Conservation (phyloP, 2,329 filamentous ascomycete genomes). For the Arthrobotrys musiformis region DNA sequence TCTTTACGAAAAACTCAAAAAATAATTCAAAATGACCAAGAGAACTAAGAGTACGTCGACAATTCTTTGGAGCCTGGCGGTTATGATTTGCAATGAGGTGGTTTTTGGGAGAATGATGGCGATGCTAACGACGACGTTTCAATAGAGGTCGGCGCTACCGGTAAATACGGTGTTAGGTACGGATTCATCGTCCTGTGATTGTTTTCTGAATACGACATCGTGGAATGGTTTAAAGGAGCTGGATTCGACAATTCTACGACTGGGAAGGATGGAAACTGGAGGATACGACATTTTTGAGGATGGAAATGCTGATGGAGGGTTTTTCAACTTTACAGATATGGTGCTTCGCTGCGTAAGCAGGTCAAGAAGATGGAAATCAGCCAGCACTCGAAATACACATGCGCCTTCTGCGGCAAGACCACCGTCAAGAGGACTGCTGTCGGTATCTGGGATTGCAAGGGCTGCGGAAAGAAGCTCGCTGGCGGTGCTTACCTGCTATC, state of each 20-base stretch:
- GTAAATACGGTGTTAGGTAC: conserved; percentile 98
- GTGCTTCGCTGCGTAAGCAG: conserved; percentile 99
- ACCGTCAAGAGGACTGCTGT: conserved; percentile 89
- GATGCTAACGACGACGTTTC: conserved; percentile 60
- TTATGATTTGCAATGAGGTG: conserved; percentile 16
- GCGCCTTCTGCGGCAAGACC: conserved; percentile 98
- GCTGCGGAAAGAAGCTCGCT: conserved; percentile 92
- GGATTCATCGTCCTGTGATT: conserved; percentile 62
- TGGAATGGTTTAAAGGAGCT: conserved; percentile 46
- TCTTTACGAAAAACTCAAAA: conserved; percentile 43
- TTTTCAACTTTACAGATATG: conserved; percentile 73
- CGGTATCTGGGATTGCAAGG: conserved; percentile 96
- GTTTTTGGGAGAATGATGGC: neutral
- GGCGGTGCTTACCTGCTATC: conserved; percentile 95
- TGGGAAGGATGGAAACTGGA: conserved; percentile 27
- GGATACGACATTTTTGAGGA: neutral
- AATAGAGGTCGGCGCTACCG: conserved; percentile 91
- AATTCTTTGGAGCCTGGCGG: neutral
- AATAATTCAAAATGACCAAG: conserved; percentile 83
- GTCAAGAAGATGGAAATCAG: conserved; percentile 99
- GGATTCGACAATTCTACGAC: conserved; percentile 49
- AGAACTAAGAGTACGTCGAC: conserved; percentile 76
- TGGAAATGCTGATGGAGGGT: conserved; percentile 34
- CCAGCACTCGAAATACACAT: conserved; percentile 96
- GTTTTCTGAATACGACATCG: neutral